Base-by-base conservation (phyloP, 768 basidiomycete genomes). In the Rhodocollybia butyracea region DNA sequence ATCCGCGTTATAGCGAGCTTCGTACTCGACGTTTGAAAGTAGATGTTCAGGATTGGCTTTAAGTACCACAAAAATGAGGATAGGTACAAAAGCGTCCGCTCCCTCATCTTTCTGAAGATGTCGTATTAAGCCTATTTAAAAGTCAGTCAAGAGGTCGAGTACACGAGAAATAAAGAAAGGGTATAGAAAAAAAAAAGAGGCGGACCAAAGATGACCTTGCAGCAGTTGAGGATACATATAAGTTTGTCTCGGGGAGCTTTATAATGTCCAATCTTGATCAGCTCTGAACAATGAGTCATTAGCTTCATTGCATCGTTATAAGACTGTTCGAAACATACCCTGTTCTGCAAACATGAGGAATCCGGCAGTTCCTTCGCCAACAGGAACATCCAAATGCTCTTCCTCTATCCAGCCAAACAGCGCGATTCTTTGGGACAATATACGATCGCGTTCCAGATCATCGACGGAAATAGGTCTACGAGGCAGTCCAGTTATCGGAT, bases 121-220 rank as follows among this genome's bases (percentile, higher is more conserved):
- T 57, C 94, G 83, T 55, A 99, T 89, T 29, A 98, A 73, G 42
- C 95, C 94, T 97, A 63, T 13, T 57, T 11, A 21, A 10, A 30
- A 52, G 53, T 17, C 57, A 46, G 50, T 38, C 57, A 36, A 24
- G 13, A 57, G 38, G 21, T n/a, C 11, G 26, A 51, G 24, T 8
- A 19, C 24, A 10, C 24, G 22, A 15, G 15, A 5, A 22, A 34
- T 21, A 21, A 13, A 41, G 7, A 32, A 34, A 30, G 51, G 27
- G 30, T 10, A 53, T 19, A 21, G 17, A 38, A 59, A 46, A 50
- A n/a, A 29, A 24, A 40, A 51, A 31, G 56, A 51, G 26, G 70
- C 88, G 57, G 60, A 94, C 96, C 97, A 64, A 97, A 98, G 62
- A 99, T 98, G 69, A 99, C 94, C 75, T 99, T 99, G 84, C 95